phyloP scores from a whole-genome alignment of 2,329 filamentous ascomycete species.

The Trichoderma aggressivum region DNA sequence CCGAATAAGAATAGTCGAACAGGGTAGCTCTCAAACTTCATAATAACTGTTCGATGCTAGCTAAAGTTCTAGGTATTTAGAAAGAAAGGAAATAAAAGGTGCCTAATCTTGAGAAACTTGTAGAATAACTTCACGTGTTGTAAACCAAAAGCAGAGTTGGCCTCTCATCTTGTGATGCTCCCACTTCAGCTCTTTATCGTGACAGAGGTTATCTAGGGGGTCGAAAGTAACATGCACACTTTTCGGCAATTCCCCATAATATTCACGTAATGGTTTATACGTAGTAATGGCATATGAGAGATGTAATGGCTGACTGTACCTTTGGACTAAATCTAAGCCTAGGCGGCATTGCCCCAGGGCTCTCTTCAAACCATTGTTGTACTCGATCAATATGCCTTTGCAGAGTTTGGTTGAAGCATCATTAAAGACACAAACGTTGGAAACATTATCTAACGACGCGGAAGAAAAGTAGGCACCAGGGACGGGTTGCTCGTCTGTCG shows the following conservation, averaged over 20 bases:
- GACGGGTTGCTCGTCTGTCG: accelerated
- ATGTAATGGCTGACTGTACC: neutral
- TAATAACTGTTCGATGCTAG: too few species aligned
- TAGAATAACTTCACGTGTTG: neutral
- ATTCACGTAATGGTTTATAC: too few species aligned
- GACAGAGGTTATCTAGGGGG: too few species aligned
- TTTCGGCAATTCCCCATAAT: too few species aligned
- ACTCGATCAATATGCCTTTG: neutral
- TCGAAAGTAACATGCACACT: too few species aligned
- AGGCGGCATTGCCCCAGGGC: neutral
- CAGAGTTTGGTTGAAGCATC: neutral
- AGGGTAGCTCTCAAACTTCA: too few species aligned
- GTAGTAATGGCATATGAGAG: neutral
- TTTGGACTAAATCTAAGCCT: neutral
- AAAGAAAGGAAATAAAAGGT: too few species aligned
- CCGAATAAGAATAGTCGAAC: too few species aligned
- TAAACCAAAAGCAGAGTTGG: neutral
- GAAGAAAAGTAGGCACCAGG: neutral
- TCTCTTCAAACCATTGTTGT: neutral
- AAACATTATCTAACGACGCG: neutral
- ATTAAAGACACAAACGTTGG: neutral
- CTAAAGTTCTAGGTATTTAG: too few species aligned
- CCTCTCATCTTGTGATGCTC: neutral
- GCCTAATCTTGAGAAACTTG: neutral
- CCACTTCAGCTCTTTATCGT: neutral